Evolutionary conservation across 495 filamentous ascomycete species (phyloP), one percentile per base, ranked within the genome.

Genomic region (Bryoglossum gracile): DNA sequence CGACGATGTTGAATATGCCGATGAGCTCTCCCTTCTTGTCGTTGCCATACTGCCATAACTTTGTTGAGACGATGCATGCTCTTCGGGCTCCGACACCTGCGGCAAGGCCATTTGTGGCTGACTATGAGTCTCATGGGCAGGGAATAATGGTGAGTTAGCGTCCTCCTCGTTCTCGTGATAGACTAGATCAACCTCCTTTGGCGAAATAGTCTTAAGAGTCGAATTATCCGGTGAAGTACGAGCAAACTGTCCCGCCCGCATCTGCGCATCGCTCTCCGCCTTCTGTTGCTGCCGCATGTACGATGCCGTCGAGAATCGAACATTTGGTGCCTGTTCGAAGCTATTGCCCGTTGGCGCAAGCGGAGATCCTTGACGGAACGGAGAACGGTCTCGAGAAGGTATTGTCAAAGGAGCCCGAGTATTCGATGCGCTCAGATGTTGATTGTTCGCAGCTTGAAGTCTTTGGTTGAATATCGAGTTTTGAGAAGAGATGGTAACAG

Each of bases 151-250:
- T 54, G 83, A 75, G 48, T 76, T 75, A 5, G 76, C 67, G 44
- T 84, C 83, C 0, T 83, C 84, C 11, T 85, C 80, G 6, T 74
- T 65, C 35, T 89, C 85, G 47, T 83, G 74, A 62, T 88, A 95
- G 21, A 95, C 91, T 50, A 94, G 69, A 50, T 91, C 62, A 3
- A 89, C 88, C 59, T 97, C 92, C 71, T 96, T 94, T 24, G 92
- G 92, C 11, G 92, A 98, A 43, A 98, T 96, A 4, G 94, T 96
- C 62, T 87, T 87, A 0, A 87, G 81, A 10, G 80, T 80, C 51
- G 69, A 61, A 6, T 71, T 65, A 16, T 72, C 60, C 22, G 62
- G 54, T 33, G 48, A 58, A 59, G 64, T 53, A 64, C 66, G 53
- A 41, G 63, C 63, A 51, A 79, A 63, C 43, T 78, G 76, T 43